Conservation (phyloP, 768 basidiomycete genomes). For the Hortiboletus flavorubellus region DNA sequence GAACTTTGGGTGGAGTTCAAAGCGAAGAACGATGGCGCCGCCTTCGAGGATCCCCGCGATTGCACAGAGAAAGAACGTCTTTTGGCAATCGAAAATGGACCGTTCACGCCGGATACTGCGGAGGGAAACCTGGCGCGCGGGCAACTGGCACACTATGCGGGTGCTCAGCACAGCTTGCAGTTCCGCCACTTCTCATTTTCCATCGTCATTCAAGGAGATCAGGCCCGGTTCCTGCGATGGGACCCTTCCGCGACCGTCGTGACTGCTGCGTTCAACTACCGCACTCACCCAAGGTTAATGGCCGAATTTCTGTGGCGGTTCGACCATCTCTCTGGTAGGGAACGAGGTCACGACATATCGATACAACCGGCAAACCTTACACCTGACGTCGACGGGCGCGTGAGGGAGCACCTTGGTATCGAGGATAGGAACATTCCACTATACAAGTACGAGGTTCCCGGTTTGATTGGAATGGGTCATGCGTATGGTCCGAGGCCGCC, state of each 20-base stretch:
- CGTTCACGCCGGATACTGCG: neutral
- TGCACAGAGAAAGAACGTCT: neutral
- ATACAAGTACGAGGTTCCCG: neutral
- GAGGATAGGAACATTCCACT: neutral
- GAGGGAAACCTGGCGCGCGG: neutral
- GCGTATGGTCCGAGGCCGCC: neutral
- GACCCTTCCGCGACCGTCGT: conserved; percentile 21
- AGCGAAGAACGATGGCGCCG: neutral
- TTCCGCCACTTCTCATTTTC: conserved; percentile 33
- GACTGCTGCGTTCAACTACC: neutral
- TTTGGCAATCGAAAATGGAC: neutral
- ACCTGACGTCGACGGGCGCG: neutral
- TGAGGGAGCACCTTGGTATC: neutral
- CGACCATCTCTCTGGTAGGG: neutral
- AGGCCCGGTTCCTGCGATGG: conserved; percentile 34
- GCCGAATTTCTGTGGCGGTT: neutral
- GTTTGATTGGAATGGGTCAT: neutral
- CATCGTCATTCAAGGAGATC: conserved; percentile 22
- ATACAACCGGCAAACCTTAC: neutral
- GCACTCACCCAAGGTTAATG: neutral
- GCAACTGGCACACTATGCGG: conserved; percentile 26
- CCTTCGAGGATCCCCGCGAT: neutral
- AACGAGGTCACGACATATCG: neutral
- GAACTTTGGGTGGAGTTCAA: no score
- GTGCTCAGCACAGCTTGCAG: conserved; percentile 23